Evolutionary conservation across 2,329 filamentous ascomycete genomes (phyloP).

Genomic region (Apiospora sp.): DNA sequence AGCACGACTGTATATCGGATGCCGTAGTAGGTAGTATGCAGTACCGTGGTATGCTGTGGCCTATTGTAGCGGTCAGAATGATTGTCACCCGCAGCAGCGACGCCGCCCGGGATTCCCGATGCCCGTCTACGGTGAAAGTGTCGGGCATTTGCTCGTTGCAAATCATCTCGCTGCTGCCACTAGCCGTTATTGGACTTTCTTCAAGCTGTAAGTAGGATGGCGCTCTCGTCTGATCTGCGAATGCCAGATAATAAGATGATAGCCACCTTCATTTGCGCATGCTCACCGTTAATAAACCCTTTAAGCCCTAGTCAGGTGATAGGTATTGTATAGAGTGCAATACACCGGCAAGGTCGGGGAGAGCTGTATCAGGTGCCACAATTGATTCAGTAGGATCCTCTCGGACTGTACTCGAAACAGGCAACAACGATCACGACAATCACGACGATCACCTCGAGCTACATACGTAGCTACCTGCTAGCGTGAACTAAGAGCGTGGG

Average conservation of each 20-base stretch:
- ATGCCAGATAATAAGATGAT: not conserved
- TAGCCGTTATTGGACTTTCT: not conserved
- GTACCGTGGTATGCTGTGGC: not conserved
- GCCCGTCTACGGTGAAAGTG: not conserved
- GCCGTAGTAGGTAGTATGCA: not conserved
- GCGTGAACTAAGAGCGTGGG: not conserved
- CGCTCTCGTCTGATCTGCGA: not conserved
- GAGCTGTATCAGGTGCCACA: not conserved
- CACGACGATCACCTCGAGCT: not conserved
- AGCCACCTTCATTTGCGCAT: not conserved
- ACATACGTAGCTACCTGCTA: not conserved
- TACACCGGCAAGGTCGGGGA: not conserved
- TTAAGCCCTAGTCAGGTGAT: not conserved
- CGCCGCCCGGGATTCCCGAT: not conserved
- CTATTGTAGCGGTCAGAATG: not conserved
- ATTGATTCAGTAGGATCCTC: not conserved
- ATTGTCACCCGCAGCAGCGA: not conserved
- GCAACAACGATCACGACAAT: not conserved
- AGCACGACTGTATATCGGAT: not conserved
- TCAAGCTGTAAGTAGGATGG: not conserved
- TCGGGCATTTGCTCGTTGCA: not conserved
- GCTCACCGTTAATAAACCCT: not conserved
- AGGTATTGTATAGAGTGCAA: not conserved
- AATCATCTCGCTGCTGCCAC: not conserved
- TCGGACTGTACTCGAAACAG: not conserved